Base-by-base conservation (phyloP, 148 eudicot genomes). In the Salicornia ramosissima region DNA sequence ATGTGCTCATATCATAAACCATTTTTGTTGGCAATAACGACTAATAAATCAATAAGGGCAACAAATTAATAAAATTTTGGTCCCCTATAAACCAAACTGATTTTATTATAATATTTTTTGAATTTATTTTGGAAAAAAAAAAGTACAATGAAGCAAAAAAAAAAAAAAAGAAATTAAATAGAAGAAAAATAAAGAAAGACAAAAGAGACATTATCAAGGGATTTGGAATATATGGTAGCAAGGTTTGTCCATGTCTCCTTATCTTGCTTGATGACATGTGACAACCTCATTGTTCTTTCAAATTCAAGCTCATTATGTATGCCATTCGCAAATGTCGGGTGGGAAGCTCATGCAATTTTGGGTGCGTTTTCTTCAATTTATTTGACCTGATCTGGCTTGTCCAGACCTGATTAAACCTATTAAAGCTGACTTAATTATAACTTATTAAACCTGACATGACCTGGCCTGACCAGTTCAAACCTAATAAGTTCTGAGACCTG, bases 221-320 rank as follows among this genome's bases (percentile, higher is more conserved):
- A 52, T 62, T 71, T 77, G 79, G 81, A 78, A 47, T 71, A 77
- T 77, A 69, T 74, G 74, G 58, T 74, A 54, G 76, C 81, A 77
- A 71, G 31, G 12, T 65, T 74, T 74, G 80, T 81, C 76, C 2
- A 67, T 81, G 84, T 81, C 69, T 63, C 76, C 76, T 77, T 28
- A 55, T 15, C 43, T 72, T 74, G 46, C 64, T 68, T 47, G 56
- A 18, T 61, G 51, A 56, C 80, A 81, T 71, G 84, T 74, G 81
- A 74, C 58, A 46, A 5, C 31, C 29, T 61, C 58, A 49, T 10
- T 65, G 71, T 71, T 63, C 24, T 60, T 69, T 39, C 71, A 57
- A 61, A 70, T 71, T 65, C 42, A 62, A 51, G 50, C 39, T 31
- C 8, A 40, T 24, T 33, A 33, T 40, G 59, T 64, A 47, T 65